Base-by-base conservation (phyloP, 2,329 filamentous ascomycete species). In the Xylaria sp. region DNA sequence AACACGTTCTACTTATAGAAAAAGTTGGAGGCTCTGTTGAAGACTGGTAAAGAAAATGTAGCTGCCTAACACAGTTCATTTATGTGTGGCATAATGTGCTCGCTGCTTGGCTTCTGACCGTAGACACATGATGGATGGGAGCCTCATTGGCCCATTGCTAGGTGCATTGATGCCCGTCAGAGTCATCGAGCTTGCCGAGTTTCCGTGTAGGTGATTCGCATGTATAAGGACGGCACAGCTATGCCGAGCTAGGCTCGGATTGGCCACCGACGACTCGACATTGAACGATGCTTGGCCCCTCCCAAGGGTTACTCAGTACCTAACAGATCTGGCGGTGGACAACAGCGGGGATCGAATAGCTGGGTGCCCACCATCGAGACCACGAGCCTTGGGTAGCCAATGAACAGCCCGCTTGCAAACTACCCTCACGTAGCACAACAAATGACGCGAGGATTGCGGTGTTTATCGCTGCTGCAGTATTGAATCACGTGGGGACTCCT, bases 51-150 rank as follows among this genome's bases (percentile, higher is more conserved):
- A 60, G 2, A 46, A 54, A 51, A 51, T 23, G 25, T 58, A 60
- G 66, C 51, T 62, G 67, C 67, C 67, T 69, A 56, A 33, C 20
- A 43, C 54, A 23, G 58, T 49, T 59, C 25, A 59, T 62, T 62
- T 56, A 60, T 62, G 49, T 54, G 33, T 18, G 18, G 33, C 15
- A 23, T 13, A 61, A 39, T 31, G 28, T 20, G 56, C 62, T 46
- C 28, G 18, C 31, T 15, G 13, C 48, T 54, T 58, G 63, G 63
- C 63, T 65, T 25, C 49, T 57, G 23, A 41, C 12, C 49, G 39
- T 39, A 59, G 54, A 62, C 28, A 67, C 28, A 52, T 25, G 12
- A 20, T 18, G 28, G 10, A 33, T 61, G n/a, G 57, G 55, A 46
- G 33, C 46, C 43, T 62, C 66, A 68, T 65, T 68, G 68, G 66